Evolutionary conservation across 2,329 filamentous ascomycete species (phyloP).

Genomic region (Ascochyta lentis): DNA sequence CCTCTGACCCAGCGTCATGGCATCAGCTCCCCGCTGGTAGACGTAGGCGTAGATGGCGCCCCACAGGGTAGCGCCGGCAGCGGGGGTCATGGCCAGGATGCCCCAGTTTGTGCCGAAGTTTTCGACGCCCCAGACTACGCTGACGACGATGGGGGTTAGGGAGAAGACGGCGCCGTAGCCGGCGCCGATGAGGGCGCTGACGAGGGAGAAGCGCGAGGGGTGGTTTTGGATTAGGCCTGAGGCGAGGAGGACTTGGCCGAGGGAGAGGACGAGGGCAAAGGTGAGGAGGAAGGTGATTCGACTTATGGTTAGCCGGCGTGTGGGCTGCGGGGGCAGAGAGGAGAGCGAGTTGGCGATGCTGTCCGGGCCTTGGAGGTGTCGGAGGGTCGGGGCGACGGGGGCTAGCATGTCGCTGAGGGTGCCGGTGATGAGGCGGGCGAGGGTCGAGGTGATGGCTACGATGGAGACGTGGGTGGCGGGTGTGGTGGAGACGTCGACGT

Average conservation of each 20-base stretch:
- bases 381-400: slow-evolving; percentile 56
- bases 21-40: slow-evolving; percentile 71
- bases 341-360: slow-evolving; percentile 52
- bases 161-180: slow-evolving; percentile 94
- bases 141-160: slow-evolving; percentile 88
- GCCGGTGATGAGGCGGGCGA: slow-evolving; percentile 89
- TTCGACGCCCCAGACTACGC: slow-evolving; percentile 98
- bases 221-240: slow-evolving; percentile 77
- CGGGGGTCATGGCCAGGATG: slow-evolving; percentile 90
- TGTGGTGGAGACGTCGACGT: slow-evolving; percentile 64
- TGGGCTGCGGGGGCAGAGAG: slow-evolving; percentile 35
- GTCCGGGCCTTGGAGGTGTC: slow-evolving; percentile 61
- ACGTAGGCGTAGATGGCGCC: slow-evolving; percentile 84
- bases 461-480: slow-evolving; percentile 91
- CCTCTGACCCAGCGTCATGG: slow-evolving; percentile 37
- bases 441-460: slow-evolving; percentile 85
- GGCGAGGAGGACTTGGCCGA: slow-evolving; percentile 79
- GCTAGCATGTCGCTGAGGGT: slow-evolving; percentile 88
- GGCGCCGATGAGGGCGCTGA: slow-evolving; percentile 82
- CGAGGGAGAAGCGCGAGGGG: slow-evolving; percentile 80
- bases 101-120: slow-evolving; percentile 99
- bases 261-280: slow-evolving; percentile 73
- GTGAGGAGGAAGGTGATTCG: slow-evolving; percentile 80
- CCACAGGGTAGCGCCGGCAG: slow-evolving; percentile 87
- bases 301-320: slow-evolving; percentile 66